phyloP scores from a whole-genome alignment of 352 stramenopile species.

The Halophytophthora batemanensis region DNA sequence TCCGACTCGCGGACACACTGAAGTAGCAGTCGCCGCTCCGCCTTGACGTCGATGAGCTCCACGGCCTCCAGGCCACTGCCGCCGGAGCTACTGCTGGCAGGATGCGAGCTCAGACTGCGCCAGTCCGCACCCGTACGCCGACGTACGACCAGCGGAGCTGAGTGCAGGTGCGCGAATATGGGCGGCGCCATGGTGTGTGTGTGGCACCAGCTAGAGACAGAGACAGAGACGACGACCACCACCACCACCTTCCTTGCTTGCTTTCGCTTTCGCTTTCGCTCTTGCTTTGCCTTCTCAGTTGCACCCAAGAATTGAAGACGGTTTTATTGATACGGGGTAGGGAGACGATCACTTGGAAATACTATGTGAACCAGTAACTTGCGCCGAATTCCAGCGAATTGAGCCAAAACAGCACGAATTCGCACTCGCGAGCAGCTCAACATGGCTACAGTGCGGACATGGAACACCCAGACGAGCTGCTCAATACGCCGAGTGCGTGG shows the following conservation, averaged over 20 bases:
- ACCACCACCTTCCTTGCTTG: too few species aligned
- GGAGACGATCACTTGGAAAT: too few species aligned
- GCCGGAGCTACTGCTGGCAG: conserved; percentile 3
- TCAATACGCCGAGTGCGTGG: conserved; percentile 39
- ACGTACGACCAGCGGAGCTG: conserved; percentile 76
- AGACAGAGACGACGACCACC: too few species aligned
- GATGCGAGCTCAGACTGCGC: conserved; percentile 47
- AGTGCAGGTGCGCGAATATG: conserved; percentile 84
- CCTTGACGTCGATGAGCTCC: conserved; percentile 84
- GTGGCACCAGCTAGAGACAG: neutral
- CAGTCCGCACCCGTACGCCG: conserved; percentile 55
- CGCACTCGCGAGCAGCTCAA: neutral
- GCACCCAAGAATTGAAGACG: too few species aligned
- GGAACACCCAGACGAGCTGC: too few species aligned
- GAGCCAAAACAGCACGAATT: too few species aligned
- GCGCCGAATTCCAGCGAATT: too few species aligned
- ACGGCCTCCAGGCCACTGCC: conserved; percentile 59
- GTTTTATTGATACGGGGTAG: too few species aligned
- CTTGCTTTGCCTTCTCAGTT: too few species aligned
- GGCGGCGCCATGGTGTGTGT: conserved; percentile 14
- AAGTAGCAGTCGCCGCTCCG: conserved; percentile 70
- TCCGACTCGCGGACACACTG: conserved; percentile 69
- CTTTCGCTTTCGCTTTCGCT: too few species aligned
- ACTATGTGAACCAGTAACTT: too few species aligned
- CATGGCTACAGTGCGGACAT: neutral